Conservation (phyloP, 331 rosid species). For the Telfairia occidentalis region DNA sequence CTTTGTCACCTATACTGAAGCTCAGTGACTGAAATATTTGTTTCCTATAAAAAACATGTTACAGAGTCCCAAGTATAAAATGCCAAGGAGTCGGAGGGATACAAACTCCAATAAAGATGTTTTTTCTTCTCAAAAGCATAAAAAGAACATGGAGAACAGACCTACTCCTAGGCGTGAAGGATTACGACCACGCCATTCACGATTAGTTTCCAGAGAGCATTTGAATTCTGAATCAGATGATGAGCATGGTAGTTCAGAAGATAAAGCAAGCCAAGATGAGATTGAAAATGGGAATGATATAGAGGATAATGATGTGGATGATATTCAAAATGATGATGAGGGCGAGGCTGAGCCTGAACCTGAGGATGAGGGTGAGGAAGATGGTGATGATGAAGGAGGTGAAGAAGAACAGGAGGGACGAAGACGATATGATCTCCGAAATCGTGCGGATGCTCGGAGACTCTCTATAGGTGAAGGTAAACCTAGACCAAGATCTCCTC, state of each 20-base stretch:
- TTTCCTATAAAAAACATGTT: too few relatives aligned
- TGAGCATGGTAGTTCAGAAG: conserved; percentile 62
- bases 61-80: conserved; percentile 44
- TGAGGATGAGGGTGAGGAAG: conserved; percentile 55
- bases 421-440: conserved; percentile 91
- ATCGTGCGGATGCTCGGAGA: conserved; percentile 84
- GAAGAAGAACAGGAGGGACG: conserved; percentile 87
- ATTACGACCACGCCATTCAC: conserved; percentile 74
- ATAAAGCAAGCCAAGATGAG: conserved; percentile 64
- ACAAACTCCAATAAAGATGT: conserved; percentile 40
- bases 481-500: conserved; percentile 72
- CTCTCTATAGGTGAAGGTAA: conserved; percentile 73
- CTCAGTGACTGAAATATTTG: conserved; percentile 13
- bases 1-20: conserved; percentile 21
- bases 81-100: conserved; percentile 33
- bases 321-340: conserved; percentile 65
- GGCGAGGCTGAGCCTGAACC: conserved; percentile 54
- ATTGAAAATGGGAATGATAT: conserved; percentile 74
- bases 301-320: conserved; percentile 77
- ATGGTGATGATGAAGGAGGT: conserved; percentile 30
- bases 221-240: conserved; percentile 47
- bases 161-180: conserved; percentile 81
- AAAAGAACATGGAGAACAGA: conserved; percentile 29
- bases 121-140: conserved; percentile 45
- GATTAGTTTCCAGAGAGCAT: conserved; percentile 32